phyloP scores from a whole-genome alignment of 495 filamentous ascomycete species.

The Talaromyces wortmannii region DNA sequence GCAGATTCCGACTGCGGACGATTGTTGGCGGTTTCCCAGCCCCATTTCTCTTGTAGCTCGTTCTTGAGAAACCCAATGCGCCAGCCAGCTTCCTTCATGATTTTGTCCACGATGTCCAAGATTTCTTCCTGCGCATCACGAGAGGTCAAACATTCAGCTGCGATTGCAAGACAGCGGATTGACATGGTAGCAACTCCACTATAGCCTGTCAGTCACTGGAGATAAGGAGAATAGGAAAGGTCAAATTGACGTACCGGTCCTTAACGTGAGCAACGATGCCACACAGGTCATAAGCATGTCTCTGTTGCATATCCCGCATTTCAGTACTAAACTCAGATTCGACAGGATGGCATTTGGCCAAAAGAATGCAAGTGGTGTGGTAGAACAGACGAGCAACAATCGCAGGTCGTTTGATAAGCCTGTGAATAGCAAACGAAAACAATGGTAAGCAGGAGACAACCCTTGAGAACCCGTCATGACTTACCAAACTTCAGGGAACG shows the following conservation, averaged over 20 bases:
- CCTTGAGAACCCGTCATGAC: constrained; percentile 12
- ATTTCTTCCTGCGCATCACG: constrained; percentile 76
- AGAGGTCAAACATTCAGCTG: constrained; percentile 64
- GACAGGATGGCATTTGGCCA: constrained; percentile 74
- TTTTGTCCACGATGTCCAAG: constrained; percentile 65
- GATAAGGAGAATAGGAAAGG: not conserved
- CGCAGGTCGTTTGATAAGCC: constrained; percentile 76
- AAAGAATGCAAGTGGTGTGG: constrained; percentile 72
- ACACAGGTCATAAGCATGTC: constrained; percentile 75
- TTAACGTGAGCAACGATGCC: constrained; percentile 82
- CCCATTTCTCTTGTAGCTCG: constrained; percentile 71
- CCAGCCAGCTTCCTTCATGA: constrained; percentile 76
- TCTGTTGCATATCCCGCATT: constrained; percentile 60
- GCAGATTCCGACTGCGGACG: constrained; percentile 19
- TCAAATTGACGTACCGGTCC: constrained; percentile 46
- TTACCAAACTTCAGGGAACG: constrained; percentile 85
- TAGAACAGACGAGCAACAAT: constrained; percentile 86
- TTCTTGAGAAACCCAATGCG: constrained; percentile 57
- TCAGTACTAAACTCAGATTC: constrained; percentile 45
- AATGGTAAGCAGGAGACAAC: not conserved
- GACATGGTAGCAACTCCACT: constrained; percentile 71
- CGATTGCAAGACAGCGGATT: constrained; percentile 70
- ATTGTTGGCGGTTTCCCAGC: constrained; percentile 51
- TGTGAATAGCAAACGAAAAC: constrained; percentile 20
- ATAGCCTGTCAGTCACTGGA: constrained; percentile 8